These are phyloP conservation scores for Botrytis tulipae DNA, from an alignment of 2,329 filamentous ascomycete species.

Conservation along the genomic window DNA sequence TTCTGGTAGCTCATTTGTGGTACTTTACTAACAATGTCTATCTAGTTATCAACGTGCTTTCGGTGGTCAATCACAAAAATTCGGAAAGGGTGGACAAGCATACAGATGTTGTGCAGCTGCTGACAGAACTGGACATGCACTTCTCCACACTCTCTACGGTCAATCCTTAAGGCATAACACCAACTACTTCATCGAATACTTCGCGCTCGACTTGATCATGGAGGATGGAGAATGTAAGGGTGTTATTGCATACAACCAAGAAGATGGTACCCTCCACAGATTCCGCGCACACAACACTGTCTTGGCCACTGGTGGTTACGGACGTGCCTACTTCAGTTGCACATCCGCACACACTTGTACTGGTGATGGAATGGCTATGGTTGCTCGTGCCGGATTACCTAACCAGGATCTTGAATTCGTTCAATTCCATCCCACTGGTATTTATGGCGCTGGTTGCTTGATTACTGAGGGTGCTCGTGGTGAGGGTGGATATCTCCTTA, in stretches of 20 bases:
- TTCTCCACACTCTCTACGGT: slow-evolving; percentile 51
- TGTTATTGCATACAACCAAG: slow-evolving; percentile 40
- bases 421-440: slow-evolving; percentile 51
- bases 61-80: slow-evolving; percentile 48
- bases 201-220: slow-evolving; percentile 50
- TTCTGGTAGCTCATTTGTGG: background rate
- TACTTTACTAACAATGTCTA: slow-evolving; percentile 28
- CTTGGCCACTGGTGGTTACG: slow-evolving; percentile 49
- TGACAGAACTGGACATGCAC: slow-evolving; percentile 50
- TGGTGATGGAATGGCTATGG: slow-evolving; percentile 51
- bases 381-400: slow-evolving; percentile 47
- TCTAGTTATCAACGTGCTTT: slow-evolving; percentile 52
- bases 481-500: slow-evolving; percentile 51
- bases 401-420: slow-evolving; percentile 53
- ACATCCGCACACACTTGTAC: slow-evolving; percentile 50
- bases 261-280: slow-evolving; percentile 49
- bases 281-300: slow-evolving; percentile 47
- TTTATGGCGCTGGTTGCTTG: slow-evolving; percentile 50
- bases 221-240: slow-evolving; percentile 48
- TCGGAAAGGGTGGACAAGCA: slow-evolving; percentile 49
- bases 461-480: slow-evolving; percentile 51
- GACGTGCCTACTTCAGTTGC: slow-evolving; percentile 50
- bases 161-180: slow-evolving; percentile 48
- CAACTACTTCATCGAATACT: slow-evolving; percentile 52
- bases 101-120: slow-evolving; percentile 38